These are phyloP conservation scores for Sporothrix brunneoviolacea DNA, from an alignment of 2,329 filamentous ascomycete genomes.

Conservation along the genomic window DNA sequence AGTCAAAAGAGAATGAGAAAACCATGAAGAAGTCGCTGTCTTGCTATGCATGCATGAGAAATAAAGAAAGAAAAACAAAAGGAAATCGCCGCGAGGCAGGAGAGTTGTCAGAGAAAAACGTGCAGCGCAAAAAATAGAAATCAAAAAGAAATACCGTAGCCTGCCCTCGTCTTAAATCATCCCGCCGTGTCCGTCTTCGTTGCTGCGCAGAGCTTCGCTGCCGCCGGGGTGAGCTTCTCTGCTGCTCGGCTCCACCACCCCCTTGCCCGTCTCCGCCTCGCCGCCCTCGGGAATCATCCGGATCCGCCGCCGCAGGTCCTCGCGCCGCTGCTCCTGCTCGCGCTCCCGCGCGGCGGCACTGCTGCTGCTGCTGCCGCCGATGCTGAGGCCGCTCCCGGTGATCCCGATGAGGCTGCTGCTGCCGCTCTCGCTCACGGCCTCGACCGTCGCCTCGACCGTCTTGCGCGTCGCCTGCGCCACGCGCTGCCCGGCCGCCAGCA, in stretches of 20 bases:
- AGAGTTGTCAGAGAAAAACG: too few relatives aligned
- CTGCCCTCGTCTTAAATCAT: slow-evolving; percentile 6
- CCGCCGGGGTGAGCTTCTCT: background rate
- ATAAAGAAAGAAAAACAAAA: too few relatives aligned
- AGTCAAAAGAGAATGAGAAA: too few relatives aligned
- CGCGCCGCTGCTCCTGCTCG: slow-evolving; percentile 29
- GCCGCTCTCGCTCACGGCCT: background rate
- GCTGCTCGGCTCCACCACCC: background rate
- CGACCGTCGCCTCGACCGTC: slow-evolving; percentile 9
- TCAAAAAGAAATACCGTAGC: too few relatives aligned
- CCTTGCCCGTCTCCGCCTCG: background rate
- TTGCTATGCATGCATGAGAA: too few relatives aligned
- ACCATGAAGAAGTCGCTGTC: too few relatives aligned
- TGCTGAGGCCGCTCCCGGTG: too few relatives aligned
- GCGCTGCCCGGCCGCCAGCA: slow-evolving; percentile 11
- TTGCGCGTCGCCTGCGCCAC: slow-evolving; percentile 14
- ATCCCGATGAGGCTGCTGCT: too few relatives aligned
- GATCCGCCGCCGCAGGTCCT: slow-evolving; percentile 32
- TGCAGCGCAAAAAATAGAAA: too few relatives aligned
- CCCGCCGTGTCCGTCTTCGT: background rate
- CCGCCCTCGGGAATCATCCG: slow-evolving; percentile 26
- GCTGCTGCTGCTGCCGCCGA: slow-evolving; percentile 1
- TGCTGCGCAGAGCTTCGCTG: background rate
- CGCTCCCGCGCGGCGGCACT: slow-evolving; percentile 12
- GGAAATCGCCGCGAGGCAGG: too few relatives aligned